Evolutionary conservation across 2,329 filamentous ascomycete genomes (phyloP).

Genomic region (Diaporthe citri): DNA sequence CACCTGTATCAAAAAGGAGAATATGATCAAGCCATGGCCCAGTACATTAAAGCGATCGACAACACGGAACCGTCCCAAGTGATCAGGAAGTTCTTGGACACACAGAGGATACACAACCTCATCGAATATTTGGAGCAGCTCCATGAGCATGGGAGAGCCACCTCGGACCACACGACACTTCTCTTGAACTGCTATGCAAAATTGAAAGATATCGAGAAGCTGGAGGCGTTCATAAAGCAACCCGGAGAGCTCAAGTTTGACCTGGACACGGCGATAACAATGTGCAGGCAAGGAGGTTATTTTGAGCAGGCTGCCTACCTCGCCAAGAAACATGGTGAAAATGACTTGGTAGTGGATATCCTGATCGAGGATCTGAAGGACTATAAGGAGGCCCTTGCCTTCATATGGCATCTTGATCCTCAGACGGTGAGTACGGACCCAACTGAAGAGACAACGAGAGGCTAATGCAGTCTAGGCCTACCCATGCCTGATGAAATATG

Average conservation of each 20-base stretch:
- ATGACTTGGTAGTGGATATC: slow-evolving; percentile 94
- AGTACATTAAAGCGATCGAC: slow-evolving; percentile 96
- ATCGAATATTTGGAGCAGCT: slow-evolving; percentile 98
- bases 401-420: slow-evolving; percentile 89
- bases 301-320: slow-evolving; percentile 97
- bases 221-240: slow-evolving; percentile 96
- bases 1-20: slow-evolving; percentile 95
- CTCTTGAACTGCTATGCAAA: slow-evolving; percentile 98
- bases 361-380: slow-evolving; percentile 95
- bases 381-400: slow-evolving; percentile 88
- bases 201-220: slow-evolving; percentile 94
- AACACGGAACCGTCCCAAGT: slow-evolving; percentile 97
- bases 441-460: no score
- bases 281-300: slow-evolving; percentile 98
- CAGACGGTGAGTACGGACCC: slow-evolving; percentile 68
- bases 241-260: slow-evolving; percentile 96
- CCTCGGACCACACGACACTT: slow-evolving; percentile 93
- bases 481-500: slow-evolving; percentile 93
- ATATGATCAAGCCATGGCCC: slow-evolving; percentile 98
- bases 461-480: slow-evolving; percentile 74
- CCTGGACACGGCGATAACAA: slow-evolving; percentile 94
- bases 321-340: slow-evolving; percentile 93
- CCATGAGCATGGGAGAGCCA: slow-evolving; percentile 93
- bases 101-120: slow-evolving; percentile 95
- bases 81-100: slow-evolving; percentile 96